These are phyloP conservation scores for Proliferodiscus dingleyae DNA, from an alignment of 2,329 filamentous ascomycete genomes.

Conservation along the genomic window DNA sequence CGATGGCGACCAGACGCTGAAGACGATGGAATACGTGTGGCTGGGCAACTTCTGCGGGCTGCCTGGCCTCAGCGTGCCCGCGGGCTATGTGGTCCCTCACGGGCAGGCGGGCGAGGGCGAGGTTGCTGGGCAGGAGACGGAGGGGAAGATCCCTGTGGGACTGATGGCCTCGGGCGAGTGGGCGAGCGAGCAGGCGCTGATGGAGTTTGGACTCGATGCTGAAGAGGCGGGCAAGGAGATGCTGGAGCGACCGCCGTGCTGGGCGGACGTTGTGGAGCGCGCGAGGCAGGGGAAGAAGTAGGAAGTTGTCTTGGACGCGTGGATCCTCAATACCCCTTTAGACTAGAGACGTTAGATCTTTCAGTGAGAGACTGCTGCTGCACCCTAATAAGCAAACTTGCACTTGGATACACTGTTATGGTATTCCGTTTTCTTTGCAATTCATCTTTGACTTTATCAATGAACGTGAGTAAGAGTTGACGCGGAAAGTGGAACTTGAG, in stretches of 20 bases:
- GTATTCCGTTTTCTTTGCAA: no score
- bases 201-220: constrained; percentile 51
- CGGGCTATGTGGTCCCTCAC: constrained; percentile 54
- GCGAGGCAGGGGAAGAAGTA: constrained; percentile 16
- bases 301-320: no score
- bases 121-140: constrained; percentile 25
- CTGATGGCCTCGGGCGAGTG: constrained; percentile 61
- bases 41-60: constrained; percentile 75
- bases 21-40: constrained; percentile 81
- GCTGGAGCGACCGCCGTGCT: constrained; percentile 13
- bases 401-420: no score
- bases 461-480: no score
- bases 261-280: constrained; percentile 17
- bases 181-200: constrained; percentile 58
- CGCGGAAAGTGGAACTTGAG: no score
- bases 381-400: no score
- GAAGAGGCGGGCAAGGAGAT: constrained; percentile 35
- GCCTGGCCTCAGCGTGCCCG: constrained; percentile 67
- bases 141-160: constrained; percentile 56
- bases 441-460: no score
- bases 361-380: no score
- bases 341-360: no score
- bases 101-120: constrained; percentile 14
- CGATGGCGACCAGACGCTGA: constrained; percentile 65
- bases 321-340: no score